These are phyloP conservation scores for Dryadomyces quercus-mongolicae DNA, from an alignment of 2,329 filamentous ascomycete species.

Conservation along the genomic window DNA sequence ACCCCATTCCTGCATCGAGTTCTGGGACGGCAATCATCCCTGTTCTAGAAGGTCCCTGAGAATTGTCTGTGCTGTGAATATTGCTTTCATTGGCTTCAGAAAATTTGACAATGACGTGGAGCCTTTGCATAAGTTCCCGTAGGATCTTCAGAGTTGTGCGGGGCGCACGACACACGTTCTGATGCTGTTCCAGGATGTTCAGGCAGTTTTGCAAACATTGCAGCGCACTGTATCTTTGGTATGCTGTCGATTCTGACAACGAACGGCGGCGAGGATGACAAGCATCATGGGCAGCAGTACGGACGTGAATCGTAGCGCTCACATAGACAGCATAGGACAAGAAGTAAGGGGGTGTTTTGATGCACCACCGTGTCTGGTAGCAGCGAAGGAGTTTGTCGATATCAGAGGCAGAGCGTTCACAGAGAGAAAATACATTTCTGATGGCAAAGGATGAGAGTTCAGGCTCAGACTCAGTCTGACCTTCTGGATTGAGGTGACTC, in stretches of 20 bases:
- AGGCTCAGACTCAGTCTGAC: background rate
- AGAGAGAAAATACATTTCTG: constrained; percentile 9
- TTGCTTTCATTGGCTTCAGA: background rate
- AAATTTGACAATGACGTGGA: background rate
- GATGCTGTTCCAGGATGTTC: constrained; percentile 33
- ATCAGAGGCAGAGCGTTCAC: constrained; percentile 21
- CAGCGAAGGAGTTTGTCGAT: constrained; percentile 13
- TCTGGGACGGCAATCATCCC: no score
- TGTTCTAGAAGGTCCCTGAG: no score
- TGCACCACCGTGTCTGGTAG: constrained; percentile 27
- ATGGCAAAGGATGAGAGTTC: no score
- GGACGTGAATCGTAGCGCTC: constrained; percentile 37
- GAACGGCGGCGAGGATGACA: no score
- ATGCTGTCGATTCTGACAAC: constrained; percentile 8
- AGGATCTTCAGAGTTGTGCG: background rate
- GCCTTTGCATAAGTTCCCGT: background rate
- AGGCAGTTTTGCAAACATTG: constrained; percentile 29
- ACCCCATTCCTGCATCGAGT: no score
- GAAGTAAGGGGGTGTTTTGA: constrained; percentile 32
- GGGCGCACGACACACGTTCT: constrained; percentile 10
- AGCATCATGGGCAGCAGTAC: constrained; percentile 30
- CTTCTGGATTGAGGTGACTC: constrained; percentile 7
- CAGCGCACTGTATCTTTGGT: constrained; percentile 17
- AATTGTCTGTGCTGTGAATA: background rate
- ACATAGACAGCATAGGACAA: constrained; percentile 45